Conservation (phyloP, 2,329 filamentous ascomycete genomes). For the Mycosphaerelloides madeirae region DNA sequence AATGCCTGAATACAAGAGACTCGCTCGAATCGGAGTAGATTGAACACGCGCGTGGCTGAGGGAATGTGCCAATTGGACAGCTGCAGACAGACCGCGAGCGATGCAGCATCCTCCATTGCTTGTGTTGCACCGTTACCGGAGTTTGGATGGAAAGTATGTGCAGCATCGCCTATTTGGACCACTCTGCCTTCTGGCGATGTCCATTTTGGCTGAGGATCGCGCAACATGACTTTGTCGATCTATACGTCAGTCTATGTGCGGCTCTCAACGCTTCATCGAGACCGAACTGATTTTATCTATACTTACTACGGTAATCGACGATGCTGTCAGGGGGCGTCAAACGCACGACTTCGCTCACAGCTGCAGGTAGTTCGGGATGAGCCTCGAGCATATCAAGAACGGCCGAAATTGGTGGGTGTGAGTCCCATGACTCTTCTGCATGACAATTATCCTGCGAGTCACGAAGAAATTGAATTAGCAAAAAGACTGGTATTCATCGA, state of each 20-base stretch:
- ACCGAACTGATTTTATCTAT: conserved; percentile 3
- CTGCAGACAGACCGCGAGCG: conserved; percentile 43
- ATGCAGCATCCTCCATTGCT: conserved; percentile 44
- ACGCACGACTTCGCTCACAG: conserved; percentile 44
- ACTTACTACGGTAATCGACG: too few relatives aligned
- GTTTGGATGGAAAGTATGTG: conserved; percentile 43
- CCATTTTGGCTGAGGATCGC: conserved; percentile 43
- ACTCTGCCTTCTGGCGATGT: conserved; percentile 41
- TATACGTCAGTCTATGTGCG: conserved; percentile 42
- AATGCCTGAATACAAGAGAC: conserved; percentile 16
- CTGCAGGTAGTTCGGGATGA: too few relatives aligned
- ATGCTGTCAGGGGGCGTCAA: conserved; percentile 32
- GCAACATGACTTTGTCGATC: conserved; percentile 46
- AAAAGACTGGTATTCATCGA: too few relatives aligned
- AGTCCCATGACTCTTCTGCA: conserved; percentile 9
- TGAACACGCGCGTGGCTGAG: conserved; percentile 26
- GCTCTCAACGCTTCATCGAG: conserved; percentile 2
- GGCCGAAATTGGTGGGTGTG: too few relatives aligned
- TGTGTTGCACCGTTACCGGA: conserved; percentile 45
- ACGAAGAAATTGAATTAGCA: too few relatives aligned
- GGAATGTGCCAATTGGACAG: conserved; percentile 37
- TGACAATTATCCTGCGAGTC: too few relatives aligned
- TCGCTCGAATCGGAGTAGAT: conserved; percentile 25
- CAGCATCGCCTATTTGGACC: conserved; percentile 43
- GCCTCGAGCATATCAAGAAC: too few relatives aligned